Percentiles rank a stretch among this genome's conserved stretches.
phyloP scores from a whole-genome alignment of 768 basidiomycete species.

The Pleurotus salmoneostramineus region DNA sequence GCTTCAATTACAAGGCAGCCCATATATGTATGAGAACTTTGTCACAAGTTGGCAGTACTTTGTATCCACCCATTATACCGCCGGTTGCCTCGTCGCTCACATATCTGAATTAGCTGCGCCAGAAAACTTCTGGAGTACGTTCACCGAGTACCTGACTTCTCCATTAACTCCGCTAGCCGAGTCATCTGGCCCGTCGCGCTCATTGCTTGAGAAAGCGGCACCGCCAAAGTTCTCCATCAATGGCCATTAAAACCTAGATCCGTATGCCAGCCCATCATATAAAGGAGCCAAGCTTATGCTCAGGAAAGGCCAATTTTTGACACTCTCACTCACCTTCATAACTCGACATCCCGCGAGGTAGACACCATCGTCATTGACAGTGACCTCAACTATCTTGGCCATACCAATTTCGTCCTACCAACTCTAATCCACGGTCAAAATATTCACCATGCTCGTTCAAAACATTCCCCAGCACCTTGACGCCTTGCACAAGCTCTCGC shows the following conservation, averaged over 20 bases:
- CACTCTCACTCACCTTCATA: no score
- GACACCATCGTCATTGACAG: no score
- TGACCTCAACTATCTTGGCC: no score
- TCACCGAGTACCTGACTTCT: not conserved
- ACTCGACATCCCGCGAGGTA: no score
- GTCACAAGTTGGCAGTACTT: not conserved
- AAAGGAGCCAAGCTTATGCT: no score
- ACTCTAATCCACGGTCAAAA: no score
- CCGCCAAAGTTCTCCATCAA: not conserved
- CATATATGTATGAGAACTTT: not conserved
- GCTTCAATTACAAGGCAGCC: no score
- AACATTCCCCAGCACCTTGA: not conserved
- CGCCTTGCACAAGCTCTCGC: not conserved
- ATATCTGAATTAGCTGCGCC: not conserved
- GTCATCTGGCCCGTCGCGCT: not conserved
- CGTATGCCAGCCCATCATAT: no score
- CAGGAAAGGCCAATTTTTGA: no score
- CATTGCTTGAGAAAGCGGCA: slow-evolving; percentile 2
- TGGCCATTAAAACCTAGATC: not conserved
- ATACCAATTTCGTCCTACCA: not conserved
- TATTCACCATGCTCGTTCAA: not conserved
- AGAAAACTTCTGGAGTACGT: not conserved
- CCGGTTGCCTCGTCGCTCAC: not conserved
- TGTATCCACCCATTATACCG: slow-evolving; percentile 1
- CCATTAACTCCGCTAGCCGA: slow-evolving; percentile 1